Evolutionary conservation across 179 eudicot genomes (phyloP).

Genomic region (Dionaea muscipula): DNA sequence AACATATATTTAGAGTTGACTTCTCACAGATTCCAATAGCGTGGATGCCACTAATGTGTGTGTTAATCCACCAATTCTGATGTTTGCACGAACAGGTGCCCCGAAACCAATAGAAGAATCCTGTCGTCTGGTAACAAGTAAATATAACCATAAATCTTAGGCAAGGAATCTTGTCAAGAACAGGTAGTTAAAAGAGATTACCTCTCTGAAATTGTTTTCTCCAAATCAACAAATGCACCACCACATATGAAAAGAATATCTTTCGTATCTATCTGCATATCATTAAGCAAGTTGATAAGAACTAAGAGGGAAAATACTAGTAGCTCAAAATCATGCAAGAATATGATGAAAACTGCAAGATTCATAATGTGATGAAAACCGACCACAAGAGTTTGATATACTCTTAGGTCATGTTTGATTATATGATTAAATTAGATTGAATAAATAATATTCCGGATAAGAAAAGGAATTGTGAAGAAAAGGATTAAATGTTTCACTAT

Average conservation of each 20-base stretch:
- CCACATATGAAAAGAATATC: conserved; percentile 34
- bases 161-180: neutral
- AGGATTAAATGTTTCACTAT: too few relatives aligned
- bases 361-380: too few relatives aligned
- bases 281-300: neutral
- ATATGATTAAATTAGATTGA: too few relatives aligned
- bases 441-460: too few relatives aligned
- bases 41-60: conserved; percentile 34
- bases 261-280: conserved; percentile 39
- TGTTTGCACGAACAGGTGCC: conserved; percentile 47
- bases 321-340: too few relatives aligned
- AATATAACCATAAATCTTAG: conserved; percentile 1
- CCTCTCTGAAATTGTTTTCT: conserved; percentile 50
- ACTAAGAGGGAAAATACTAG: neutral
- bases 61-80: conserved; percentile 30
- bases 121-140: conserved; percentile 27
- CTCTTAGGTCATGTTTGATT: too few relatives aligned
- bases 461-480: too few relatives aligned
- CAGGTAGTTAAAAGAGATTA: conserved; percentile 6
- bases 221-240: conserved; percentile 22
- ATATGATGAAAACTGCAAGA: too few relatives aligned
- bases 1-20: too few relatives aligned
- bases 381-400: too few relatives aligned
- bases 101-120: conserved; percentile 57
- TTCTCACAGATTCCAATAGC: conserved; percentile 37